Evolutionary conservation across 2,329 filamentous ascomycete species (phyloP), one percentile per base, ranked within the genome.

Genomic region (Trematosphaeria pertusa): DNA sequence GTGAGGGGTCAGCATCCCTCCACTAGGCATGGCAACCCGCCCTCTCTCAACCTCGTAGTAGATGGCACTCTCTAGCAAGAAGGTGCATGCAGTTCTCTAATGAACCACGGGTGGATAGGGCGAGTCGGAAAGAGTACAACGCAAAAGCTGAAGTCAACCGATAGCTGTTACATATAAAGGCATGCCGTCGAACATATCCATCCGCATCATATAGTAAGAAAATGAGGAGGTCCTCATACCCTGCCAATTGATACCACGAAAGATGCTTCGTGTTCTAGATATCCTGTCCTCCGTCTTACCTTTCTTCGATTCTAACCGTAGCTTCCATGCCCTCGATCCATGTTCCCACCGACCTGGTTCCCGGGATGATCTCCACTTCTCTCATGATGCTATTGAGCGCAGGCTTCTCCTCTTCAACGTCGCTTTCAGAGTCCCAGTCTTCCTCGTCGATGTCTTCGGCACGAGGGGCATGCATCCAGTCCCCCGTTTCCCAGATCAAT

Each of bases 401-500:
- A 80, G 9, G n/a, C 87, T 89, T 56, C 82, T 80, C 1, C 18
- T 58, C 46, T 48, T 70, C 67, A 4, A 60, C 69, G 30, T 64
- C 64, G 32, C 77, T 71, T 30, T 72, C 71, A 14, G 66, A 73
- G 43, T 74, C 69, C 70, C 70, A 75, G 20, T 73, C 80, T 33
- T 55, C 48, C 4, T 83, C 83, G 21, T 81, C 79, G 4, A 49
- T 83, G 79, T 52, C 85, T 80, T 57, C 84, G 82, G 7, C 81
- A 3, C 81, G 55, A 81, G 60, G 55, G 0, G 91, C 85, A 0
- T 89, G 89, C 69, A 96, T 91, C 84, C 88, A 90, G 70, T 97
- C 92, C 15, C 90, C 89, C 7, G 91, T 96, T 74, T 96, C 91
- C 88, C 90, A 96, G 0, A 94, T 75, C 37, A 97, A 70, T 31